Percentiles rank a stretch among this genome's conserved stretches.
Evolutionary conservation across 2,329 filamentous ascomycete species (phyloP).

Genomic region (Sphaerulina vaccinii): DNA sequence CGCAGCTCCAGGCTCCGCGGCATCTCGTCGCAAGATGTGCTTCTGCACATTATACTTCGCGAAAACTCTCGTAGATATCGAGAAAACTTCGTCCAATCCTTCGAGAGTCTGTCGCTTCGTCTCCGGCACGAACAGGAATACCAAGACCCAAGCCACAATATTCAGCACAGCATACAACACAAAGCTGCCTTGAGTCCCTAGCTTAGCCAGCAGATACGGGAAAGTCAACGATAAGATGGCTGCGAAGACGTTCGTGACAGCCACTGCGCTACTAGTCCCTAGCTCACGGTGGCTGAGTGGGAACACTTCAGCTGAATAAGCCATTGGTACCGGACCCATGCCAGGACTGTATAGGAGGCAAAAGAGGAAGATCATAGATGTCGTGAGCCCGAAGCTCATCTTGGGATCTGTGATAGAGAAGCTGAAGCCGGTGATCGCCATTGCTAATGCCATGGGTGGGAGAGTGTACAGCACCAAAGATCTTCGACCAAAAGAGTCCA

Average conservation of each 20-base stretch:
- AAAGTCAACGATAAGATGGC: slow-evolving; percentile 42
- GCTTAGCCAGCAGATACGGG: slow-evolving; percentile 47
- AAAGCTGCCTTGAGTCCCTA: slow-evolving; percentile 54
- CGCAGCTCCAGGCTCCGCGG: too few relatives aligned
- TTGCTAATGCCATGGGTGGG: slow-evolving; percentile 36
- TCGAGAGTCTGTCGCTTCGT: slow-evolving; percentile 50
- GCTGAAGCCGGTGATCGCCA: slow-evolving; percentile 39
- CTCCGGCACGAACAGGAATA: slow-evolving; percentile 47
- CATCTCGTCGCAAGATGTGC: too few relatives aligned
- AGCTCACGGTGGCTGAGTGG: slow-evolving; percentile 46
- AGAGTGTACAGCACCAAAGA: slow-evolving; percentile 27
- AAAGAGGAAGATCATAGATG: slow-evolving; percentile 50
- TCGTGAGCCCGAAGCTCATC: slow-evolving; percentile 25
- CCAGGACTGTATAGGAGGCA: slow-evolving; percentile 52
- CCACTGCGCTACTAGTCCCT: slow-evolving; percentile 52
- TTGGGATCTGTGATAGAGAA: slow-evolving; percentile 34
- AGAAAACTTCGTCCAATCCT: slow-evolving; percentile 53
- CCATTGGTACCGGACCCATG: slow-evolving; percentile 43
- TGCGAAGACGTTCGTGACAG: slow-evolving; percentile 53
- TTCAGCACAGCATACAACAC: slow-evolving; percentile 58
- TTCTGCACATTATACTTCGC: too few relatives aligned
- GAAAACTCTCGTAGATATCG: too few relatives aligned
- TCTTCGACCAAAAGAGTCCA: slow-evolving; percentile 46
- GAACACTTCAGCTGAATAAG: slow-evolving; percentile 46
- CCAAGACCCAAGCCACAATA: slow-evolving; percentile 52